Conservation (phyloP, 352 stramenopile genomes). For the Phytophthora ramorum region DNA sequence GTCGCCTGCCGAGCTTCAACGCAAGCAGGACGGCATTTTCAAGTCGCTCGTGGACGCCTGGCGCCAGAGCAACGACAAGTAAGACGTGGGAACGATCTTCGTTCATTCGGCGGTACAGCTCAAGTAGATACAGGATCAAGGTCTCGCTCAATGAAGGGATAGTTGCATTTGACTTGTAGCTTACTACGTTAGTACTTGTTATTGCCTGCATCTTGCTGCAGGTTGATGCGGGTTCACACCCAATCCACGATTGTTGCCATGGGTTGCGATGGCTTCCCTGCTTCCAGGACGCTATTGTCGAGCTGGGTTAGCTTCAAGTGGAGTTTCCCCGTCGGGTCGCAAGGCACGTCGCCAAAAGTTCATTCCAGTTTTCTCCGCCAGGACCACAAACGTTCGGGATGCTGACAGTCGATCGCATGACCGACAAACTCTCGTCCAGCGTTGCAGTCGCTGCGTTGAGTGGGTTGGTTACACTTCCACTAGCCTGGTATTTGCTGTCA, state of each 20-base stretch:
- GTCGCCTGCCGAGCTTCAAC: conserved; percentile 80
- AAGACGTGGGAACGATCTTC: conserved; percentile 3
- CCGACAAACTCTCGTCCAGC: conserved; percentile 27
- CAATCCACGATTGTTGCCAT: neutral
- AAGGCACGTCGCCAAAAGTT: neutral
- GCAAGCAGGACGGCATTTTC: conserved; percentile 67
- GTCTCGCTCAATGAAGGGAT: neutral
- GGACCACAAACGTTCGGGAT: conserved; percentile 22
- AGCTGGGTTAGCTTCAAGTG: neutral
- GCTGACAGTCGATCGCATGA: conserved; percentile 28
- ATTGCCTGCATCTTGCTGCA: no score
- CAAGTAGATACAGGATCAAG: neutral
- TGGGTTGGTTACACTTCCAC: conserved; percentile 26
- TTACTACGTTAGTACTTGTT: no score
- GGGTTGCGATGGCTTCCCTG: conserved; percentile 15
- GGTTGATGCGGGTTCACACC: neutral
- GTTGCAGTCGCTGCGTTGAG: conserved; percentile 15
- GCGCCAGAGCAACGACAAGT: conserved; percentile 53
- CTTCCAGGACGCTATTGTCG: conserved; percentile 6
- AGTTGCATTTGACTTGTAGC: neutral
- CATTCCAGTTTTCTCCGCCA: conserved; percentile 14
- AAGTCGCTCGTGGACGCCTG: conserved; percentile 72
- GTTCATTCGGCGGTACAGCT: conserved; percentile 3
- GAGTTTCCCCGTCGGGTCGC: conserved; percentile 2
- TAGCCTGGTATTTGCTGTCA: conserved; percentile 23